Conservation (phyloP, 2,329 filamentous ascomycete genomes). For the Curvularia verruculosa region DNA sequence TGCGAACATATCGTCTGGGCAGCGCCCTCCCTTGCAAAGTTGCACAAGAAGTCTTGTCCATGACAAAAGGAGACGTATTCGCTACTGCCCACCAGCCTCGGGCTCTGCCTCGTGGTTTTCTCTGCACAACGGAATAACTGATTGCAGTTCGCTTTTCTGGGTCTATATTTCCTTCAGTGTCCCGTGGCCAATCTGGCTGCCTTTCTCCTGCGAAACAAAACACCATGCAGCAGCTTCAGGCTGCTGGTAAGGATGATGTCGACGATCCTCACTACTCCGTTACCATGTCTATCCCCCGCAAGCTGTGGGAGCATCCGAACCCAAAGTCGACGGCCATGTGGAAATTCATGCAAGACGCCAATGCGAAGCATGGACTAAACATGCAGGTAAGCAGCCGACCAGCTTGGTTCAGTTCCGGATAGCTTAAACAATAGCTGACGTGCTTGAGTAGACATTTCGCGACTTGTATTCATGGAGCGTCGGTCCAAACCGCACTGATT, state of each 20-base stretch:
- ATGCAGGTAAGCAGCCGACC: constrained; percentile 58
- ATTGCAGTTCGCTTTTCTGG: not conserved
- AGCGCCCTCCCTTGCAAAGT: not conserved
- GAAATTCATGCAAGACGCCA: constrained; percentile 62
- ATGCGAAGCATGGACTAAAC: constrained; percentile 61
- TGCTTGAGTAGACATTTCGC: constrained; percentile 62
- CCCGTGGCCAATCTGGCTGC: not conserved
- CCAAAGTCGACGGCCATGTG: constrained; percentile 54
- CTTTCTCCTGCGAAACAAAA: not conserved
- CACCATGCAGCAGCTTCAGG: not conserved
- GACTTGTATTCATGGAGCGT: constrained; percentile 75
- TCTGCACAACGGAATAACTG: not conserved
- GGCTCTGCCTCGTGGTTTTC: not conserved
- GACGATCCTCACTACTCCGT: constrained; percentile 4
- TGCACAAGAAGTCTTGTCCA: not conserved
- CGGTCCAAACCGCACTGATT: constrained; percentile 58
- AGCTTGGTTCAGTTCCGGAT: no score
- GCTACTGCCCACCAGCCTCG: not conserved
- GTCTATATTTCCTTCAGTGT: not conserved
- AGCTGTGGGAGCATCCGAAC: constrained; percentile 55
- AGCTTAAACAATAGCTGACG: not conserved
- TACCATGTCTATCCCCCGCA: constrained; percentile 44
- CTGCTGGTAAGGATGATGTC: not conserved
- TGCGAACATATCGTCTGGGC: not conserved
- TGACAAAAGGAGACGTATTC: not conserved